These are phyloP conservation scores for Paecilomyces niveus DNA, from an alignment of 2,329 filamentous ascomycete species.

Conservation along the genomic window DNA sequence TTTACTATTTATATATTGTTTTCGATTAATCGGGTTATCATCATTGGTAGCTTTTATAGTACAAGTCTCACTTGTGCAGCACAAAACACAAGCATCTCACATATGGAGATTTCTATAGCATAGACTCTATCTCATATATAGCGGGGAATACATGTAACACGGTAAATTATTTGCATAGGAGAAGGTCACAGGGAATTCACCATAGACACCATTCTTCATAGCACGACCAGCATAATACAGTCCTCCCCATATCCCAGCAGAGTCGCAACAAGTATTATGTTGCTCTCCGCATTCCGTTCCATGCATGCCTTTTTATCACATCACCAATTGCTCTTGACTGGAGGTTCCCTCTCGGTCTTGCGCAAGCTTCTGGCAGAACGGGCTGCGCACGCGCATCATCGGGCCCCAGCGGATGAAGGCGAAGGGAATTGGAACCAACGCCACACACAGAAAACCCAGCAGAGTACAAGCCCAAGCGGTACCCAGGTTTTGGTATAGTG, in stretches of 20 bases:
- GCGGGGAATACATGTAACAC: background rate
- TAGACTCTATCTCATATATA: background rate
- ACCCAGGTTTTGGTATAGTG: slow-evolving; percentile 31
- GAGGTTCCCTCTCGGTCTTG: background rate
- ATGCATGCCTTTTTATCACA: background rate
- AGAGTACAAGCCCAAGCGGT: slow-evolving; percentile 36
- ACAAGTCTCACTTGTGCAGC: too few relatives aligned
- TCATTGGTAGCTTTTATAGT: too few relatives aligned
- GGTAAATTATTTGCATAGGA: background rate
- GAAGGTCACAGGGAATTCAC: too few relatives aligned
- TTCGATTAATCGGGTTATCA: too few relatives aligned
- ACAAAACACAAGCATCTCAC: background rate
- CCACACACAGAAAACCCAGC: slow-evolving; percentile 32
- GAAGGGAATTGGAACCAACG: slow-evolving; percentile 35
- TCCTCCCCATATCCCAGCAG: background rate
- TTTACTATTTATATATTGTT: too few relatives aligned
- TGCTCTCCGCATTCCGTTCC: background rate
- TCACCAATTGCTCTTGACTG: background rate
- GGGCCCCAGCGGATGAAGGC: slow-evolving; percentile 25
- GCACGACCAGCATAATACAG: background rate
- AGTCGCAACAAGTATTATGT: background rate
- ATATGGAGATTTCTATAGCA: background rate
- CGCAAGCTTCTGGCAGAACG: slow-evolving; percentile 20
- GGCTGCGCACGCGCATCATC: slow-evolving; percentile 17
- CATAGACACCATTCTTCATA: background rate